These are phyloP conservation scores for Meyerozyma guilliermondii DNA, from an alignment of 1,139 yeast genomes.

Conservation along the genomic window DNA sequence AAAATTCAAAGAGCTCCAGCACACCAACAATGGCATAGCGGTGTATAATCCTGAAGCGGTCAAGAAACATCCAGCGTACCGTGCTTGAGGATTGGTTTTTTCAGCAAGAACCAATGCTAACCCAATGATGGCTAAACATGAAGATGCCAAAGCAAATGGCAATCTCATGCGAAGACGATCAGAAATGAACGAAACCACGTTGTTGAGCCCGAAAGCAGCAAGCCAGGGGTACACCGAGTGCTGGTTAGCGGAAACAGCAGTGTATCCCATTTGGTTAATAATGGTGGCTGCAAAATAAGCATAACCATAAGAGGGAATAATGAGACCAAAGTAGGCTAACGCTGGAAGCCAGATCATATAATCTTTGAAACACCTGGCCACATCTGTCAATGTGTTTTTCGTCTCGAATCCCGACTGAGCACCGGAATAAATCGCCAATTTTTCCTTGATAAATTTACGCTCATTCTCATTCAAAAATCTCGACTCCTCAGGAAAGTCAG, in stretches of 20 bases:
- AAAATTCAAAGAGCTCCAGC: slow-evolving; percentile 66
- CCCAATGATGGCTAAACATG: slow-evolving; percentile 47
- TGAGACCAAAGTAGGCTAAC: slow-evolving; percentile 55
- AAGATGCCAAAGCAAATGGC: slow-evolving; percentile 41
- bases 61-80: slow-evolving; percentile 72
- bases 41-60: slow-evolving; percentile 62
- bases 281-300: slow-evolving; percentile 69
- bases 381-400: slow-evolving; percentile 38
- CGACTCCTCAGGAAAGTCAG: slow-evolving; percentile 58
- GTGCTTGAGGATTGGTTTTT: slow-evolving; percentile 26
- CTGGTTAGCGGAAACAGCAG: slow-evolving; percentile 59
- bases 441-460: slow-evolving; percentile 44
- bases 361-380: slow-evolving; percentile 41
- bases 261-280: slow-evolving; percentile 51
- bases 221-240: slow-evolving; percentile 75
- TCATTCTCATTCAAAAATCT: slow-evolving; percentile 48
- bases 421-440: slow-evolving; percentile 51
- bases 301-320: slow-evolving; percentile 66
- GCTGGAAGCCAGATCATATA: slow-evolving; percentile 51
- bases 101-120: slow-evolving; percentile 48
- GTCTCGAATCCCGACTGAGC: slow-evolving; percentile 49
- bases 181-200: slow-evolving; percentile 43
- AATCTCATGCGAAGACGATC: slow-evolving; percentile 44
- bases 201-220: slow-evolving; percentile 52
- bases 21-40: slow-evolving; percentile 70